Evolutionary conservation across 108 stramenopile species (phyloP).

Genomic region (Fragilariopsis cylindrus): DNA sequence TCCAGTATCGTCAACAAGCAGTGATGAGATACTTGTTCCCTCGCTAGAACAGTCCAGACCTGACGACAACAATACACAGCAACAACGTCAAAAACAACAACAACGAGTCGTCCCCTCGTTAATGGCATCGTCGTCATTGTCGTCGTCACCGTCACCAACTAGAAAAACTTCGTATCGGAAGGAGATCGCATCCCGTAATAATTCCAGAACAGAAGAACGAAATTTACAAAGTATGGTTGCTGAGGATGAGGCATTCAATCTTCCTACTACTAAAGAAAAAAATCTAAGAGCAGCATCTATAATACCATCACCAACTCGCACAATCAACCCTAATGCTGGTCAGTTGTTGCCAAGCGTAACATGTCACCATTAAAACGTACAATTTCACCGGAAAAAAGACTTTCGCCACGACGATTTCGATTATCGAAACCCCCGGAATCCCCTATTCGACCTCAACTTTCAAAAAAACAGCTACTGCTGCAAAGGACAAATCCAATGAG

Average conservation of each 20-base stretch:
- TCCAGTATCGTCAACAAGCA: constrained; percentile 4
- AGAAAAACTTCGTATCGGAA: no score
- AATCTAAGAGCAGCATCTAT: not conserved
- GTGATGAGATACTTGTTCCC: not conserved
- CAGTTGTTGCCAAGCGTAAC: not conserved
- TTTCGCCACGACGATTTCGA: constrained; percentile 9
- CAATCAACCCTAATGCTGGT: not conserved
- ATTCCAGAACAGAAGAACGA: no score
- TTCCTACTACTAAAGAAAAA: no score
- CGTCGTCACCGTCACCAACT: not conserved
- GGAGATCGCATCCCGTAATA: no score
- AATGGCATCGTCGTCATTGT: not conserved
- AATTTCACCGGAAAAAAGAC: constrained; percentile 2
- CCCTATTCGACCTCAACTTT: no score
- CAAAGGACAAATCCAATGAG: no score
- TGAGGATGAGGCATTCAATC: no score
- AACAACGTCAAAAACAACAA: constrained; percentile 5
- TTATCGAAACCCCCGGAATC: no score
- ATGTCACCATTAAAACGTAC: not conserved
- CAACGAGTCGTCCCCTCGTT: not conserved
- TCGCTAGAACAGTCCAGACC: not conserved
- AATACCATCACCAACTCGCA: not conserved
- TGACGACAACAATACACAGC: not conserved
- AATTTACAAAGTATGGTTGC: no score
- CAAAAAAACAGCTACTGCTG: no score